Evolutionary conservation across 2,329 filamentous ascomycete genomes (phyloP), one percentile per base, ranked within the genome.

Genomic region (Pseudocercospora eumusae): DNA sequence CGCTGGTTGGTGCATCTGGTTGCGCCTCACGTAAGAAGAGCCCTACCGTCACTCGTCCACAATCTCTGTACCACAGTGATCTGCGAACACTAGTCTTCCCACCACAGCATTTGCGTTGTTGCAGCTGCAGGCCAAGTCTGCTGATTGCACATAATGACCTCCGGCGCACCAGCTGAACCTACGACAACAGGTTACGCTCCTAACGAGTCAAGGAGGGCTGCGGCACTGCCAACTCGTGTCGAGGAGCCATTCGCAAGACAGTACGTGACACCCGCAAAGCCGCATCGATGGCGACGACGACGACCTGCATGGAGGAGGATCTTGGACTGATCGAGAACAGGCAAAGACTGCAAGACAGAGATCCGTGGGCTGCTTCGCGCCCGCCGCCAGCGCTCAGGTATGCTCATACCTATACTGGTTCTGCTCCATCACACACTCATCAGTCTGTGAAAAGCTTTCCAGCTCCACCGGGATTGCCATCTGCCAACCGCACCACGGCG

Each of bases 371-470:
- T 47, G 65, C 66, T 57, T 63, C 65, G 33, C 69, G 67, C 52
- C 68, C 63, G 47, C 64, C 70, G 42, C 56, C 68, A 45, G 68
- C 66, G 20, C 63, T 70, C 57, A 69, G 67, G 69, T 73, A 72
- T 63, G 69, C 62, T 53, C 62, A 64, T 58, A 66, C 63, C 57
- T 63, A 60, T 57, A 62, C 66, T 36, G 66, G 66, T 60, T 63
- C 63, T 59, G 57, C 62, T 42, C 56, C 65, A 36, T 55, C 60
- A n/a, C 54, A 64, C 55, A 60, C 62, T 60, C 63, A 68, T 68
- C 65, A 69, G 60, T 62, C 56, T 56, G 57, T 61, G 57, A 60
- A 66, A 66, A 73, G 69, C 61, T 68, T 71, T 61, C 66, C 69
- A 40, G 64, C 68, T 53, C 66, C 65, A 33, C 68, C 68, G 15